These are phyloP conservation scores for Barnettozyma sp. DNA, from an alignment of 805 yeast species.

Conservation along the genomic window DNA sequence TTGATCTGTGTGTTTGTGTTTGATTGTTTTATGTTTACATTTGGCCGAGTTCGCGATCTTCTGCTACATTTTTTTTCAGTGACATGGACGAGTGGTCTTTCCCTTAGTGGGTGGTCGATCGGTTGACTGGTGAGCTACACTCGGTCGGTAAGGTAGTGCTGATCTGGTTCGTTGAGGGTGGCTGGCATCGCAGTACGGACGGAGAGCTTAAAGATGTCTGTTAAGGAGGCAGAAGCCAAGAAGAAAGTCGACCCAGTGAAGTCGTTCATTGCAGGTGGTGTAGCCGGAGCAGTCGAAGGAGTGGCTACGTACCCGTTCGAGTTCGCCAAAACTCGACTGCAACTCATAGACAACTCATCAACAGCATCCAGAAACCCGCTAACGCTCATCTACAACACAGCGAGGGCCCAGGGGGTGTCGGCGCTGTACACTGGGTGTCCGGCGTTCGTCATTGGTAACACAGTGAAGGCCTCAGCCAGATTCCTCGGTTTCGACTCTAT, in stretches of 20 bases:
- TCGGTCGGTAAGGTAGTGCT: neutral
- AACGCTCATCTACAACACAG: constrained; percentile 67
- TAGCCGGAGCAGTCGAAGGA: constrained; percentile 96
- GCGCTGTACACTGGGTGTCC: constrained; percentile 93
- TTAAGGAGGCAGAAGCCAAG: constrained; percentile 2
- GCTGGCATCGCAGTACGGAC: neutral
- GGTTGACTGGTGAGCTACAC: neutral
- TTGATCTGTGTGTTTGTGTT: neutral
- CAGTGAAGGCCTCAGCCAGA: constrained; percentile 93
- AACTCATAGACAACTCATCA: constrained; percentile 61
- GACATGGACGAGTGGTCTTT: too few species aligned
- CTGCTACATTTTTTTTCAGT: neutral
- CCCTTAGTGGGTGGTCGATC: too few species aligned
- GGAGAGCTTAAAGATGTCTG: constrained; percentile 2
- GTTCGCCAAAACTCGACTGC: constrained; percentile 91
- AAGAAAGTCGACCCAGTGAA: constrained; percentile 57
- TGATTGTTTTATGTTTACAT: too few species aligned
- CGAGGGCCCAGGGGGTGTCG: constrained; percentile 68
- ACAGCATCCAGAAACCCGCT: constrained; percentile 77
- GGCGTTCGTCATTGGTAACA: constrained; percentile 91
- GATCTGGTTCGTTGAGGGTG: neutral
- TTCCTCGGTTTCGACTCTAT: constrained; percentile 89
- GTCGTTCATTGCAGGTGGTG: constrained; percentile 91
- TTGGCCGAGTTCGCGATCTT: too few species aligned
- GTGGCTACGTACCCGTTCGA: constrained; percentile 92